A percentile compares a stretch with the other conserved stretches of the same genome.
phyloP scores from a whole-genome alignment of 768 basidiomycete genomes.

The Leucogyrophana mollusca region DNA sequence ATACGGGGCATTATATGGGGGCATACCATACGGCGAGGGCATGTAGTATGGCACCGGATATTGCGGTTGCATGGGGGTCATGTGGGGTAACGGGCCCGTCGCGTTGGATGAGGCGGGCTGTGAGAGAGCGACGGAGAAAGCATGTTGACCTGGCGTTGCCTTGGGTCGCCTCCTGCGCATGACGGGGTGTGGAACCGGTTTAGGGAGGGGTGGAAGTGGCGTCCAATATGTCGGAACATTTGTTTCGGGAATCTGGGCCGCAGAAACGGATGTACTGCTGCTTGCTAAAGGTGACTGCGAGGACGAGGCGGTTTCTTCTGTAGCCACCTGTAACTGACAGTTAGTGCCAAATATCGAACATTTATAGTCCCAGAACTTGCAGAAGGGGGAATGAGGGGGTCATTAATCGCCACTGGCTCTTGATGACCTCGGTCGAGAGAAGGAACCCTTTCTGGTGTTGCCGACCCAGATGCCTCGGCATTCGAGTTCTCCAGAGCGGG shows the following conservation, averaged over 20 bases:
- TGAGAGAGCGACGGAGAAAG: background rate
- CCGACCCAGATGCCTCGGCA: background rate
- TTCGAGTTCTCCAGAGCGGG: background rate
- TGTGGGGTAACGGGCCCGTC: conserved; percentile 2
- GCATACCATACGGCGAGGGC: conserved; percentile 33
- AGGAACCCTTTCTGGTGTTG: background rate
- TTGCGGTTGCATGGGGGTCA: conserved; percentile 14
- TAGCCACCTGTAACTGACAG: background rate
- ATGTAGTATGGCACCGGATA: conserved; percentile 37
- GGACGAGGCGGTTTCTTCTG: background rate
- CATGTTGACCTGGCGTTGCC: background rate
- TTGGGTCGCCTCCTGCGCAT: background rate
- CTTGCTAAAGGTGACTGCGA: background rate
- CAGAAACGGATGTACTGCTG: background rate
- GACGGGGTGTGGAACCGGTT: background rate
- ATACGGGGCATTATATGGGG: conserved; percentile 13
- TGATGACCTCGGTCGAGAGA: background rate
- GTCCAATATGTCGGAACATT: background rate
- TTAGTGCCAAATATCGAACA: background rate
- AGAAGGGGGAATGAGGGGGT: background rate
- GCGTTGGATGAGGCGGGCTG: background rate
- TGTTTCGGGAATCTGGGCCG: background rate
- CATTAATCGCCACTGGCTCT: too few relatives aligned
- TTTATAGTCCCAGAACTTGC: background rate
- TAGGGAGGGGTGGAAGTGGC: background rate